These are phyloP conservation scores for Mycena floridula DNA, from an alignment of 768 basidiomycete genomes.

Conservation along the genomic window DNA sequence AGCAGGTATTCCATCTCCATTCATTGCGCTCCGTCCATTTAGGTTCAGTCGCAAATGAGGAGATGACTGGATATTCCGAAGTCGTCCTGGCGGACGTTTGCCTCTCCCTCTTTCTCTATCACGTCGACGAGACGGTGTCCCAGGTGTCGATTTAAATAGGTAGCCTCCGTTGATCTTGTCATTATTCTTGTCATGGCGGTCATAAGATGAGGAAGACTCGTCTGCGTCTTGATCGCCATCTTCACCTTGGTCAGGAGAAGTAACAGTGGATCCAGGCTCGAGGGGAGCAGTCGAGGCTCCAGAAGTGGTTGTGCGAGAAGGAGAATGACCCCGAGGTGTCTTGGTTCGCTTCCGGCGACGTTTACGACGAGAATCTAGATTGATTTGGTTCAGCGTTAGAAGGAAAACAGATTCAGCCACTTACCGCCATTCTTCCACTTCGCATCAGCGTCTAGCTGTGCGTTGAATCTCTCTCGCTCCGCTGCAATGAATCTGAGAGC, in stretches of 20 bases:
- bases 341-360: constrained; percentile 32
- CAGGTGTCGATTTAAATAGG: constrained; percentile 9
- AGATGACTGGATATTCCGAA: constrained; percentile 8
- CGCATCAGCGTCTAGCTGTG: constrained; percentile 30
- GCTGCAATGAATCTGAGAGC: constrained; percentile 71
- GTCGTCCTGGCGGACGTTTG: not conserved
- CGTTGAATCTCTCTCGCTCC: constrained; percentile 56
- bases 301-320: constrained; percentile 5
- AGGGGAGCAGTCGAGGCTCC: not conserved
- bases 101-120: not conserved
- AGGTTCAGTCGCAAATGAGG: constrained; percentile 15
- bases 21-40: too few species aligned
- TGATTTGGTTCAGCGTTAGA: constrained; percentile 4
- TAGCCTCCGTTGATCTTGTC: constrained; percentile 11
- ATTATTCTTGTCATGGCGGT: constrained; percentile 12
- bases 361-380: constrained; percentile 26
- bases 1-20: too few species aligned
- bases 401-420: constrained; percentile 4
- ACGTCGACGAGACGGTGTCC: constrained; percentile 6
- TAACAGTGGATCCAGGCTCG: constrained; percentile 1
- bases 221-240: constrained; percentile 15
- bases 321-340: constrained; percentile 8
- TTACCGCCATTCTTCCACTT: constrained; percentile 23
- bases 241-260: constrained; percentile 3
- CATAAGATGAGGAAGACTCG: constrained; percentile 20